Evolutionary conservation across 345 rosid genomes (phyloP).

Genomic region (Populus alba): DNA sequence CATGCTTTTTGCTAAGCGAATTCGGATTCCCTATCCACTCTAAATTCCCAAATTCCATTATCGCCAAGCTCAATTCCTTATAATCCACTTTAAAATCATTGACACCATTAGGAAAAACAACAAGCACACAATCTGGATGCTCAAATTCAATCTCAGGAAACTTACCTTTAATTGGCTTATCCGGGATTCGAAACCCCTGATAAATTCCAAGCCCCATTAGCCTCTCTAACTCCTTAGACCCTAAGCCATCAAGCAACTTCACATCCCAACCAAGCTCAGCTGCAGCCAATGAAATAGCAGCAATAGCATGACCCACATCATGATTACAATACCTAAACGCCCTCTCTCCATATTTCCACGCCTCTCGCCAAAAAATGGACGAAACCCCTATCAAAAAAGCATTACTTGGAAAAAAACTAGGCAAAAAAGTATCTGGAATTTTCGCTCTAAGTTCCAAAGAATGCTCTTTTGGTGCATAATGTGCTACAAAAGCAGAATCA

Average conservation of each 20-base stretch:
- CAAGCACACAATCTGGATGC: slow-evolving; percentile 83
- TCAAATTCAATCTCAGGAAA: slow-evolving; percentile 63
- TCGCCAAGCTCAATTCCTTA: slow-evolving; percentile 38
- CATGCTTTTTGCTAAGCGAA: slow-evolving; percentile 67
- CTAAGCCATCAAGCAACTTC: slow-evolving; percentile 81
- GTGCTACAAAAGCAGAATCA: slow-evolving; percentile 59
- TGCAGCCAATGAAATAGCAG: slow-evolving; percentile 70
- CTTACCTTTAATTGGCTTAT: slow-evolving; percentile 43
- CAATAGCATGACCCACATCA: slow-evolving; percentile 85
- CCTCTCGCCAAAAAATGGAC: slow-evolving; percentile 90
- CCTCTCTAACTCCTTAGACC: slow-evolving; percentile 51
- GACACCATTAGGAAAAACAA: slow-evolving; percentile 60
- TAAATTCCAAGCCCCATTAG: slow-evolving; percentile 54
- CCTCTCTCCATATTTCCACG: slow-evolving; percentile 93
- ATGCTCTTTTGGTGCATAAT: slow-evolving; percentile 79
- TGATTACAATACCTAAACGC: slow-evolving; percentile 85
- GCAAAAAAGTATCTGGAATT: slow-evolving; percentile 46
- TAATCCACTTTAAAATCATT: slow-evolving; percentile 44
- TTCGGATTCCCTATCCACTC: slow-evolving; percentile 75
- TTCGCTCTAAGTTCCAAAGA: slow-evolving; percentile 71
- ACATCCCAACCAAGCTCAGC: slow-evolving; percentile 87
- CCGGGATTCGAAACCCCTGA: slow-evolving; percentile 42
- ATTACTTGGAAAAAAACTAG: slow-evolving; percentile 42
- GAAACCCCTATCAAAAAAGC: slow-evolving; percentile 68
- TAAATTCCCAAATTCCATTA: slow-evolving; percentile 37